Evolutionary conservation across 2,329 filamentous ascomycete genomes (phyloP), one percentile per base, ranked within the genome.

Genomic region (Fusarium aywerte): DNA sequence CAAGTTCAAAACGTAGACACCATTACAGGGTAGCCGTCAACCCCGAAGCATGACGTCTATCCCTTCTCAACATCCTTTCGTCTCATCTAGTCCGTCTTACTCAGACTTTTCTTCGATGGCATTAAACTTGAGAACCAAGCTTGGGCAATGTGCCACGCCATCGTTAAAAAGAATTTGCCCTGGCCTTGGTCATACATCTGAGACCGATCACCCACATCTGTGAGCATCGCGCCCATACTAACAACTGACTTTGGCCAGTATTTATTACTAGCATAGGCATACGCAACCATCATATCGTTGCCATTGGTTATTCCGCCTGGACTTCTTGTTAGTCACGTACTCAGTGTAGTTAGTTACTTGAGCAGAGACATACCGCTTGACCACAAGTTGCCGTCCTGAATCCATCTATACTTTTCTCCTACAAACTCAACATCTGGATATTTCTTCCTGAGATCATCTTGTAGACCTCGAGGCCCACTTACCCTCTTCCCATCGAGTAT

Each of bases 221-320:
- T 79, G 74, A 84, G 68, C 59, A 74, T 72, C 21, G 81, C 75
- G 5, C 72, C 78, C 42, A 83, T 68, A 70, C 86, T 83, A 11
- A 77, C 82, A 16, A 85, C 62, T 0, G 80, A 72, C 6, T 62
- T 67, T 1, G 82, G 78, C 69, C 85, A 83, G 54, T 79, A 79
- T 53, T 78, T 52, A n/a, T n/a, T 76, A 40, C 77, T 77, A 7
- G 78, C 74, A 33, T 82, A 79, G 10, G 80, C 80, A 69, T 86
- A 87, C 4, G 83, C 84, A 18, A 82, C 81, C 42, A 86, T 80
- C 52, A 87, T 77, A 58, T 87, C 85, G 66, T 86, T 86, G 31
- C 84, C 84, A 62, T 86, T 86, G 13, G 84, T 87, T 52, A 87
- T 75, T 49, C 83, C 83, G n/a, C 83, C 83, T 84, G 13, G 23